Base-by-base conservation (phyloP, 352 stramenopile species). In the Vaucheria bursata region DNA sequence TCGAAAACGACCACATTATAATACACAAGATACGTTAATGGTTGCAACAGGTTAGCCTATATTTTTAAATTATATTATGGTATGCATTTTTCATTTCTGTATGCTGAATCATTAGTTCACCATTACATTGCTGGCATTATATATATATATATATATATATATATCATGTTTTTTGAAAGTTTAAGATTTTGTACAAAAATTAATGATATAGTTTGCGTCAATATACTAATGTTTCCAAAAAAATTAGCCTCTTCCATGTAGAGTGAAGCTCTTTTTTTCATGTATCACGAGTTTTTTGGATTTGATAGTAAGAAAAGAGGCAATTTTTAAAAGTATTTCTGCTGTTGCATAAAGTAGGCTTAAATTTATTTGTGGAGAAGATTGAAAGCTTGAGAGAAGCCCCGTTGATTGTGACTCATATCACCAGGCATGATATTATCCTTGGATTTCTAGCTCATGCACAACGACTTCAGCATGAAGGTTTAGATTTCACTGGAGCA, bases 341-440 rank as follows among this genome's bases (percentile, higher is more conserved):
- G 1, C 53, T 59, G 25, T 37, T 4, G 18, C n/a, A 71, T 45
- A 18, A n/a, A n/a, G 12, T 64, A 79, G 77, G 39, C 36, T 73
- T 82, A 4, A 40, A 69, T 1, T 35, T 79, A 25, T 82, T 82
- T 37, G 71, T 82, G 3, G 71, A 82, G n/a, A 82, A 75, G 37
- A 37, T 82, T 1, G 77, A 68, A 40, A 70, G 37, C 29, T 49
- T 75, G n/a, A 71, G 59, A 1, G 25, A 53, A 25, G 68, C 73
- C 34, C 77, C 77, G 1, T 34, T 82, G 52, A 64, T 82, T 6
- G 77, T 82, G 70, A 79, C 77, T 1, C 77, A 82, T 73, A 64
- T 66, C 32, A 82, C 77, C 0, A 37, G 77, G 5, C 72, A 78
- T 67, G 77, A 82, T 49, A 79, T 82, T 66, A 73, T 82, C 2